Conservation (phyloP, 176 grass and related monocot genomes). For the Oryza nivara region DNA sequence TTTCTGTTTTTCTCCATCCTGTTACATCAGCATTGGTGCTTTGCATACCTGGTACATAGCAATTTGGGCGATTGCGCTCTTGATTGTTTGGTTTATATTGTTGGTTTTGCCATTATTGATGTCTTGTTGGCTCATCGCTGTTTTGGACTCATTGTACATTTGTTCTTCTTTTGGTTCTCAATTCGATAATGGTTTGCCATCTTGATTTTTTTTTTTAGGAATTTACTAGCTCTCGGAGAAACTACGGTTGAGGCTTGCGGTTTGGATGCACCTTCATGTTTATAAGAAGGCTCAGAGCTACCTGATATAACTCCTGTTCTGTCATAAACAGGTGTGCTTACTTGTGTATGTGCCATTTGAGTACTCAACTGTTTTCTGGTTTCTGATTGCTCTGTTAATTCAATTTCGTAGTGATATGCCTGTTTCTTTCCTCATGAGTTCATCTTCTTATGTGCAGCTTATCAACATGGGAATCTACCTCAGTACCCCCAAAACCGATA, state of each 20-base stretch:
- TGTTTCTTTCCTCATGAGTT: slow-evolving; percentile 3
- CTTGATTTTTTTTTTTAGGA: neutral
- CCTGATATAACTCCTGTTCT: slow-evolving; percentile 28
- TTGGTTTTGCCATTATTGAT: neutral
- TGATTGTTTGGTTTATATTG: slow-evolving; percentile 12
- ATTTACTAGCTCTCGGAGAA: slow-evolving; percentile 15
- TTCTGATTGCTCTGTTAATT: slow-evolving; percentile 30
- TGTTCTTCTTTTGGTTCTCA: neutral
- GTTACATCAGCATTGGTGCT: slow-evolving; percentile 15
- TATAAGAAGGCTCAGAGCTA: neutral
- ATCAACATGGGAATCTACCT: slow-evolving; percentile 91
- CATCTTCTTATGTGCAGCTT: neutral
- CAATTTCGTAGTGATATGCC: neutral
- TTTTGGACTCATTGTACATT: neutral
- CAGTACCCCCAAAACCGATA: slow-evolving; percentile 89
- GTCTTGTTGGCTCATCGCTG: neutral
- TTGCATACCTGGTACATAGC: neutral
- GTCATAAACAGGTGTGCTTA: neutral
- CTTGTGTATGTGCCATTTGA: slow-evolving; percentile 16
- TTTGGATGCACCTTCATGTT: slow-evolving; percentile 1
- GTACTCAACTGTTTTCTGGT: slow-evolving; percentile 28
- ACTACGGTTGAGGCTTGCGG: neutral
- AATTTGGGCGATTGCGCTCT: slow-evolving; percentile 1
- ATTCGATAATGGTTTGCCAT: neutral
- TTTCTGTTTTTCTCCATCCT: slow-evolving; percentile 20